Conservation (phyloP, 345 rosid species). For the Gynandropsis gynandra region DNA sequence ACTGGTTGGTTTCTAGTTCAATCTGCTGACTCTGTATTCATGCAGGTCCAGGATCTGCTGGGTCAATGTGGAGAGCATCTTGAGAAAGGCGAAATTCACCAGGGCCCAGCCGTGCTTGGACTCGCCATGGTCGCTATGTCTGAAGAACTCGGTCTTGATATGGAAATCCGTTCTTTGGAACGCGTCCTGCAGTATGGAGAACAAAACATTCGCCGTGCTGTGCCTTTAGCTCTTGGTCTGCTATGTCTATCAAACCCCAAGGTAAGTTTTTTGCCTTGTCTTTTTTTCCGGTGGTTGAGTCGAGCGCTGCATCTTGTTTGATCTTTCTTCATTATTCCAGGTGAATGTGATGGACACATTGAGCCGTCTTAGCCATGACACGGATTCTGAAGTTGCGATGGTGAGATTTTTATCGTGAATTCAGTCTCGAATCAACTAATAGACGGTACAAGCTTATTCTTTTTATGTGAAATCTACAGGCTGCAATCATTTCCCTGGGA, state of each 20-base stretch:
- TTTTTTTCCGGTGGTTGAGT: constrained; percentile 11
- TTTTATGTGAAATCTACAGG: constrained; percentile 39
- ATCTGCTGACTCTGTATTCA: constrained; percentile 14
- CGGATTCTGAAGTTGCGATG: constrained; percentile 98
- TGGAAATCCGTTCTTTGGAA: constrained; percentile 94
- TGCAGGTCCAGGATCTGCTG: constrained; percentile 86
- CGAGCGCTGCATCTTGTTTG: constrained; percentile 9
- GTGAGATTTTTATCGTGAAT: constrained; percentile 33
- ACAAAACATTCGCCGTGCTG: constrained; percentile 85
- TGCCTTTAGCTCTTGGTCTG: constrained; percentile 97
- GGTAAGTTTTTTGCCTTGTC: constrained; percentile 34
- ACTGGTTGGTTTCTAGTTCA: constrained; percentile 7
- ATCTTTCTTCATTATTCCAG: constrained; percentile 29
- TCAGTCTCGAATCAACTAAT: background rate
- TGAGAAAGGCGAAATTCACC: constrained; percentile 87
- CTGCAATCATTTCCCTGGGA: constrained; percentile 86
- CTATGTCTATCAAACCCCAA: constrained; percentile 95
- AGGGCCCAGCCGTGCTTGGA: constrained; percentile 98
- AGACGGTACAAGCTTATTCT: constrained; percentile 13
- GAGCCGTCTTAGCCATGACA: constrained; percentile 96
- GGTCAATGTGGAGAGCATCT: constrained; percentile 92
- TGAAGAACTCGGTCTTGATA: constrained; percentile 90
- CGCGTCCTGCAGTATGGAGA: constrained; percentile 92
- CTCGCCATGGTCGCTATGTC: constrained; percentile 98
- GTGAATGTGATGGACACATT: constrained; percentile 94